These are phyloP conservation scores for Colletotrichum eleusines DNA, from an alignment of 2,329 filamentous ascomycete species.

Conservation along the genomic window DNA sequence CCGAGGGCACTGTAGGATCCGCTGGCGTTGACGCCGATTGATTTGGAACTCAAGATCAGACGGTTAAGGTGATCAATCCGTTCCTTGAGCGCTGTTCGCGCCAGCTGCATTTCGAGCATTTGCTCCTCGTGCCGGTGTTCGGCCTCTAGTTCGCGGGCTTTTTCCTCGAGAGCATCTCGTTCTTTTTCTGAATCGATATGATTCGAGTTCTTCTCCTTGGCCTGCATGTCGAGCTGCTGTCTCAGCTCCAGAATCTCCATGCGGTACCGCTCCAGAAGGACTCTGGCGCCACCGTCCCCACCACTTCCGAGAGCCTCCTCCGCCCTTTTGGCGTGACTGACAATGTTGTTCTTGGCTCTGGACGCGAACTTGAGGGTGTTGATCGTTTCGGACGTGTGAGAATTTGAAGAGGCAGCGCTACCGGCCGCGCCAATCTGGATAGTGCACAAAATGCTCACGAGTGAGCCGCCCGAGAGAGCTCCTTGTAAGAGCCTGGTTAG, in stretches of 20 bases:
- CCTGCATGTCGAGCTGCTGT: slow-evolving; percentile 84
- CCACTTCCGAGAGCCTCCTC: slow-evolving; percentile 86
- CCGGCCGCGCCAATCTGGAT: slow-evolving; percentile 88
- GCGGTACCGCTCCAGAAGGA: slow-evolving; percentile 91
- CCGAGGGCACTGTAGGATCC: slow-evolving; percentile 78
- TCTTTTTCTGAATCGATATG: slow-evolving; percentile 73
- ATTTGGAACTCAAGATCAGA: slow-evolving; percentile 94
- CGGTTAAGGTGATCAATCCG: slow-evolving; percentile 97
- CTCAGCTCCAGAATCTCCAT: slow-evolving; percentile 90
- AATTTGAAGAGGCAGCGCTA: slow-evolving; percentile 76
- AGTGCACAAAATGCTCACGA: slow-evolving; percentile 97
- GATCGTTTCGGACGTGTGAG: slow-evolving; percentile 87
- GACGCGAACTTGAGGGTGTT: slow-evolving; percentile 98
- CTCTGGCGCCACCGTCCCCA: slow-evolving; percentile 87
- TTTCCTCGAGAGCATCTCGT: slow-evolving; percentile 78
- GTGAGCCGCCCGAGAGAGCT: slow-evolving; percentile 90
- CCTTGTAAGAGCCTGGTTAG: slow-evolving; percentile 92
- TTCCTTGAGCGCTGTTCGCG: slow-evolving; percentile 94
- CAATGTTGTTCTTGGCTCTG: slow-evolving; percentile 96
- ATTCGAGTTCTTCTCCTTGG: slow-evolving; percentile 73
- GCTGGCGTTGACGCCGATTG: slow-evolving; percentile 88
- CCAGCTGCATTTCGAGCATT: slow-evolving; percentile 98
- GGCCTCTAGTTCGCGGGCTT: slow-evolving; percentile 81
- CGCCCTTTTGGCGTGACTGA: slow-evolving; percentile 95
- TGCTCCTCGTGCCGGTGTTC: slow-evolving; percentile 94